phyloP scores from a whole-genome alignment of 805 yeast genomes.

The Metschnikowia peoriensis region DNA sequence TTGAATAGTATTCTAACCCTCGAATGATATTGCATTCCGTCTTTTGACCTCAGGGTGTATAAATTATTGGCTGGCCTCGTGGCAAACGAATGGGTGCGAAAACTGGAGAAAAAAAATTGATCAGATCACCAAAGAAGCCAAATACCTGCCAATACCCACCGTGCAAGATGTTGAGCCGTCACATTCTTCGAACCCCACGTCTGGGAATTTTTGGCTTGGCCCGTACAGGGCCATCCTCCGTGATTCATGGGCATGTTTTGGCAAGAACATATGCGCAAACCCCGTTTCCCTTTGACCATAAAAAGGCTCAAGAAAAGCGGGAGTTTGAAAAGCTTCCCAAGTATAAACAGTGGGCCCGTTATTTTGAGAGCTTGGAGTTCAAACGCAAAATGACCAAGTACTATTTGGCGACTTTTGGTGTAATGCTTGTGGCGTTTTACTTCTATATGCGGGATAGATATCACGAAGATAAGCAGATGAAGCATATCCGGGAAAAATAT shows the following conservation, averaged over 20 bases:
- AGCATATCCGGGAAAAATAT: conserved; percentile 38
- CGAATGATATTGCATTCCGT: too few relatives aligned
- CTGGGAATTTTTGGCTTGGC: neutral
- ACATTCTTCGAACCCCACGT: neutral
- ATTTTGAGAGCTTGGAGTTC: conserved; percentile 52
- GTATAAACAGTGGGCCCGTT: conserved; percentile 40
- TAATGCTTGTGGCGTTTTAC: conserved; percentile 57
- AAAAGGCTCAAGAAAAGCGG: conserved; percentile 26
- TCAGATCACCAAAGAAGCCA: neutral
- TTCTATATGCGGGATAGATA: conserved; percentile 66
- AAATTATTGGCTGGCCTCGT: neutral
- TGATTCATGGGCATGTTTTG: neutral
- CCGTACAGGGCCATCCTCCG: neutral
- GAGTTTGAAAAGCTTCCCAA: conserved; percentile 31
- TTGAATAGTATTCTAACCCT: too few relatives aligned
- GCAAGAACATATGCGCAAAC: conserved; percentile 19
- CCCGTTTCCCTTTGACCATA: conserved; percentile 39
- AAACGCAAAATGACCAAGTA: conserved; percentile 58
- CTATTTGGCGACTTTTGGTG: conserved; percentile 57
- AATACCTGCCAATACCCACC: neutral
- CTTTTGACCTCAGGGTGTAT: too few relatives aligned
- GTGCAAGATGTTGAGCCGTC: neutral
- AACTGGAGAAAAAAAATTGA: neutral
- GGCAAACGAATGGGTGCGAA: neutral
- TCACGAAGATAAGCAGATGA: conserved; percentile 61